phyloP scores from a whole-genome alignment of 139 green algal genomes.

The Ostreobium quekettii region DNA sequence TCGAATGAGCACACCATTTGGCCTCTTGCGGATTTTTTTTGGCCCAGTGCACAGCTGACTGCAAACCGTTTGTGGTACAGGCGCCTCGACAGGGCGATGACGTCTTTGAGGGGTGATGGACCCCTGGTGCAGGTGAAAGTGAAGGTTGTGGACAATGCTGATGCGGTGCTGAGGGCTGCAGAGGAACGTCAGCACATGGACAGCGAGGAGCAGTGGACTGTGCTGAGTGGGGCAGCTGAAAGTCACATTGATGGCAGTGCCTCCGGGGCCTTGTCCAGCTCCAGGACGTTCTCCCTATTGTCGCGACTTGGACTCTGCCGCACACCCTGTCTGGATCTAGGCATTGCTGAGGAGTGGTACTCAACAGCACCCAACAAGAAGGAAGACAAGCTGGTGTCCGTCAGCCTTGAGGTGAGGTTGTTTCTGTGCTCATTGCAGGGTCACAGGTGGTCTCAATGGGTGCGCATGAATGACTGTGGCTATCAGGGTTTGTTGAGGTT shows the following conservation, averaged over 20 bases:
- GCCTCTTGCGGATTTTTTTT: too few relatives aligned
- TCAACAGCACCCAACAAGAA: background rate
- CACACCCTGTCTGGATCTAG: conserved; percentile 7
- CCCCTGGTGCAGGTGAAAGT: conserved; percentile 50
- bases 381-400: conserved; percentile 10
- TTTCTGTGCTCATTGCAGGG: too few relatives aligned
- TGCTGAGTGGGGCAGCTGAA: background rate
- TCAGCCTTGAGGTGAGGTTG: background rate
- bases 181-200: too few relatives aligned
- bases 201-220: too few relatives aligned
- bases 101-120: conserved; percentile 46
- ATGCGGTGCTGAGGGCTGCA: background rate
- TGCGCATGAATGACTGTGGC: too few relatives aligned
- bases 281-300: too few relatives aligned
- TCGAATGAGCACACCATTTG: too few relatives aligned
- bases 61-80: too few relatives aligned
- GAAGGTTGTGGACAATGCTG: conserved; percentile 31
- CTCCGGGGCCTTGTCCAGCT: background rate
- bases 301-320: conserved; percentile 1
- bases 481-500: too few relatives aligned
- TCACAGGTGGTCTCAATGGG: too few relatives aligned
- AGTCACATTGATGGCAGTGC: background rate
- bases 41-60: too few relatives aligned
- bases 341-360: conserved; percentile 10
- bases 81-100: conserved; percentile 42